Evolutionary conservation across 768 basidiomycete genomes (phyloP), one percentile per base, ranked within the genome.

Genomic region (Cystofilobasidium bisporidii): DNA sequence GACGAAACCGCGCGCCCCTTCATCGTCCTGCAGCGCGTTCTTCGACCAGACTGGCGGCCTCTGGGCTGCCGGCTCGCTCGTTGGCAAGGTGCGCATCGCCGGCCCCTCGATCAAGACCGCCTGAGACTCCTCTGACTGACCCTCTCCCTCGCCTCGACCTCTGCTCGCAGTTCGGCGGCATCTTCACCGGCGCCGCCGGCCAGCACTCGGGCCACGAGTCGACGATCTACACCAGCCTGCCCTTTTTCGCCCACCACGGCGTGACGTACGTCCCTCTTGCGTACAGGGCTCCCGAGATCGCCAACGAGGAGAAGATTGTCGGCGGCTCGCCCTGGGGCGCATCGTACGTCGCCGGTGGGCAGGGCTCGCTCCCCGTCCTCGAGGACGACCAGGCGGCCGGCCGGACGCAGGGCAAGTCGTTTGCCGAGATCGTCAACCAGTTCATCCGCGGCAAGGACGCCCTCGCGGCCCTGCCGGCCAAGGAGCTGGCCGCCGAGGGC

Each of bases 121-220:
- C 6, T 12, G 36, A 5, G 12, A 36, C 36, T 36, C 6, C 36
- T 12, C 36, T 36, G 36, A 36, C 36, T 36, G 36, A 36, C 36
- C 36, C 36, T 36, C 36, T 12, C 36, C 36, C 12, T 36, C 36
- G 6, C 36, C 12, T 36, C 36, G 6, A 6, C 12, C 12, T 36
- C 36, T 36, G 6, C 5, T 36, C 36, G 5, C 5, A 36, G 58
- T 64, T 69, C 38, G 68, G 47, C 38, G 63, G 68, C 24, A 38
- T 64, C 40, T 40, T 65, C 20, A 59, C 56, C 40, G 18, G 22
- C 14, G 14, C 41, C 24, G 64, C 24, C 20, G 61, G 61, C 22
- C 58, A 63, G 55, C 67, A 68, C 56, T 61, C 61, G 40, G 68
- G 68, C 48, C 63, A 64, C 33, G 68, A 69, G 50, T 48, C 63